phyloP scores from a whole-genome alignment of 208 protist species.

The Leptomonas pyrrhocoris region DNA sequence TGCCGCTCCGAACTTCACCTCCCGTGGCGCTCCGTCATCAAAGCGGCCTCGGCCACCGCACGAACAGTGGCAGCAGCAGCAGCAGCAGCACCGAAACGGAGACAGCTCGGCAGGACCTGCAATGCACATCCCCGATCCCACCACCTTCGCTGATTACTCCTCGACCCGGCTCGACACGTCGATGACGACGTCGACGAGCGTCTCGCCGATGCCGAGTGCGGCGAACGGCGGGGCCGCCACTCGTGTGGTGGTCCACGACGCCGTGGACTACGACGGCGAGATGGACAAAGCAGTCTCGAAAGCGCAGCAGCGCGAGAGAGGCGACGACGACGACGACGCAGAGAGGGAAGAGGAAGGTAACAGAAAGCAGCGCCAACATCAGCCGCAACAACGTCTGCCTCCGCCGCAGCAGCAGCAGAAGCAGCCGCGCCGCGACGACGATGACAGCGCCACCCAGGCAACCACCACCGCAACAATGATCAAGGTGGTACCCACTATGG shows the following conservation, averaged over 20 bases:
- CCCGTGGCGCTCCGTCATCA: conserved; percentile 13
- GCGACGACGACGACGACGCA: too few species aligned
- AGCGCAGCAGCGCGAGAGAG: not conserved
- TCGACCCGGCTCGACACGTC: not conserved
- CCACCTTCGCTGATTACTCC: conserved; percentile 25
- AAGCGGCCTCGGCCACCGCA: conserved; percentile 18
- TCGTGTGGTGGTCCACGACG: conserved; percentile 11
- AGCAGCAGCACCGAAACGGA: not conserved
- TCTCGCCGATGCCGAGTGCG: not conserved
- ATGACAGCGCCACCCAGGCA: not conserved
- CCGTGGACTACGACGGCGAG: conserved; percentile 29
- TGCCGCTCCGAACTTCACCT: conserved; percentile 1
- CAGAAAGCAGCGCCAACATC: not conserved
- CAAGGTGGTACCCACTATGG: conserved; percentile 15
- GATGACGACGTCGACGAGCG: not conserved
- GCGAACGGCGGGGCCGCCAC: not conserved
- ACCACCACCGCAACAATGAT: not conserved
- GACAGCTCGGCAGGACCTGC: not conserved
- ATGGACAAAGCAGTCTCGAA: conserved; percentile 1
- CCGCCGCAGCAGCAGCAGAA: too few species aligned
- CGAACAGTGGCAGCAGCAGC: not conserved
- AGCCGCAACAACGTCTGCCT: not conserved
- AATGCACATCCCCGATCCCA: conserved; percentile 32
- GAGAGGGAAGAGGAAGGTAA: conserved; percentile 1
- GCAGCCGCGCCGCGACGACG: too few species aligned